Percentiles rank a stretch among this genome's conserved stretches.
Evolutionary conservation across 2,329 filamentous ascomycete genomes (phyloP).

Genomic region (Clonostachys rosea): DNA sequence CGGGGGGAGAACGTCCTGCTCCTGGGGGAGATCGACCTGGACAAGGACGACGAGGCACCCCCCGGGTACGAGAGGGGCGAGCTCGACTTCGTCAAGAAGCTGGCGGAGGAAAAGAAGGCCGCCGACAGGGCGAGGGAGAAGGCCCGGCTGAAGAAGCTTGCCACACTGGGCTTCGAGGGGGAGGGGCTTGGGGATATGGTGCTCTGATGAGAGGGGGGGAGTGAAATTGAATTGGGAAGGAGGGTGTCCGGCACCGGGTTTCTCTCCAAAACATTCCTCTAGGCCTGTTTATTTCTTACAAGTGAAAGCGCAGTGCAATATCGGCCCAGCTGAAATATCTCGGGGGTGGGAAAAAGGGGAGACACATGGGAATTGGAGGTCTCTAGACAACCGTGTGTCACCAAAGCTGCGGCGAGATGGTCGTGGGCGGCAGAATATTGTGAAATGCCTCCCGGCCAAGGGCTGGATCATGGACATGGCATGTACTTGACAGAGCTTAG

Average conservation of each 20-base stretch:
- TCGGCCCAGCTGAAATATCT: too few species aligned
- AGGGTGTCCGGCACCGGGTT: not conserved
- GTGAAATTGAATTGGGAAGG: slow-evolving; percentile 1
- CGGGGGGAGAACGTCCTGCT: slow-evolving; percentile 96
- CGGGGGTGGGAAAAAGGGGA: too few species aligned
- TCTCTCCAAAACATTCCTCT: too few species aligned
- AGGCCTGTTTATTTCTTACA: too few species aligned
- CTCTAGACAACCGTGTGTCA: too few species aligned
- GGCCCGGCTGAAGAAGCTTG: slow-evolving; percentile 64
- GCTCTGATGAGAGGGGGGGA: slow-evolving; percentile 36
- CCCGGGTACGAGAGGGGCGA: slow-evolving; percentile 67
- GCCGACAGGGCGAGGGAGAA: slow-evolving; percentile 72
- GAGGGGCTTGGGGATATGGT: slow-evolving; percentile 75
- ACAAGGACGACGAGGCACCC: slow-evolving; percentile 85
- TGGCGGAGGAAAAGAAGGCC: slow-evolving; percentile 68
- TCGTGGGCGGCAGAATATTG: slow-evolving; percentile 54
- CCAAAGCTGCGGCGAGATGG: not conserved
- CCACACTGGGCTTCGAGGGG: slow-evolving; percentile 79
- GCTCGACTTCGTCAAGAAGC: slow-evolving; percentile 62
- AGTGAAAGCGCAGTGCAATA: too few species aligned
- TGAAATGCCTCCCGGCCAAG: slow-evolving; percentile 44
- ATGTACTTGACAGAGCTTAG: too few species aligned
- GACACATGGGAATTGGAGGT: too few species aligned
- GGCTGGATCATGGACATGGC: too few species aligned
- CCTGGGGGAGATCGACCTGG: slow-evolving; percentile 92